Conservation (phyloP, 2,329 filamentous ascomycete genomes). For the Phialemonium atrogriseum region DNA sequence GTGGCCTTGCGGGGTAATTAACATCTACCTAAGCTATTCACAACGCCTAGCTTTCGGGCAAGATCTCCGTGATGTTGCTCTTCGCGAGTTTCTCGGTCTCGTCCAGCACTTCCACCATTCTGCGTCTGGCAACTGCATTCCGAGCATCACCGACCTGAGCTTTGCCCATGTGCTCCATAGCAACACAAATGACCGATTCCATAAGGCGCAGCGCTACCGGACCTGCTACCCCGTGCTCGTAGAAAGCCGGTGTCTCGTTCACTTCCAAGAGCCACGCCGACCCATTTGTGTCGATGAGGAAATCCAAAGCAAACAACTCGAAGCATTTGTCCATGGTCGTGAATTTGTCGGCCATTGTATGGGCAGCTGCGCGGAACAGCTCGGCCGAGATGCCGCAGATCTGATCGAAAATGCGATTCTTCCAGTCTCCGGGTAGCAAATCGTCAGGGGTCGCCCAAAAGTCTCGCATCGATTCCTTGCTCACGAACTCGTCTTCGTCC, state of each 20-base stretch:
- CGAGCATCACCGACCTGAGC: constrained; percentile 6
- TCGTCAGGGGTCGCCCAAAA: constrained; percentile 21
- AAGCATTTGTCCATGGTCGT: constrained; percentile 26
- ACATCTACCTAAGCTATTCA: too few relatives aligned
- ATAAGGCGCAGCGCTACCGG: constrained; percentile 23
- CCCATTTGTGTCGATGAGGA: constrained; percentile 22
- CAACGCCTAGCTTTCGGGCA: too few relatives aligned
- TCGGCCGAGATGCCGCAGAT: constrained; percentile 24
- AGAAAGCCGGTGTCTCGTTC: constrained; percentile 30
- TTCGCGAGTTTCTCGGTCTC: constrained; percentile 18
- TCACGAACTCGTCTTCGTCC: constrained; percentile 22
- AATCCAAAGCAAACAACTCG: constrained; percentile 28
- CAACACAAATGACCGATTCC: constrained; percentile 24
- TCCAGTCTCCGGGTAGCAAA: constrained; percentile 23
- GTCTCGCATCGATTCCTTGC: constrained; percentile 24
- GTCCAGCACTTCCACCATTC: constrained; percentile 18
- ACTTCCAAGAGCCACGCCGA: constrained; percentile 27
- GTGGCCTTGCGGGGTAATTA: too few relatives aligned
- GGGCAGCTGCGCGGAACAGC: constrained; percentile 23
- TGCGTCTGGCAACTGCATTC: constrained; percentile 5
- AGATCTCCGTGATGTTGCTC: constrained; percentile 20
- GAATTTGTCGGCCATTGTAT: constrained; percentile 31
- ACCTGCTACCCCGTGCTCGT: constrained; percentile 23
- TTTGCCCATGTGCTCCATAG: constrained; percentile 25
- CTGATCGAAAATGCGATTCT: constrained; percentile 22